These are phyloP conservation scores for Lycium ferocissimum DNA, from an alignment of 257 asterid genomes.

Conservation along the genomic window DNA sequence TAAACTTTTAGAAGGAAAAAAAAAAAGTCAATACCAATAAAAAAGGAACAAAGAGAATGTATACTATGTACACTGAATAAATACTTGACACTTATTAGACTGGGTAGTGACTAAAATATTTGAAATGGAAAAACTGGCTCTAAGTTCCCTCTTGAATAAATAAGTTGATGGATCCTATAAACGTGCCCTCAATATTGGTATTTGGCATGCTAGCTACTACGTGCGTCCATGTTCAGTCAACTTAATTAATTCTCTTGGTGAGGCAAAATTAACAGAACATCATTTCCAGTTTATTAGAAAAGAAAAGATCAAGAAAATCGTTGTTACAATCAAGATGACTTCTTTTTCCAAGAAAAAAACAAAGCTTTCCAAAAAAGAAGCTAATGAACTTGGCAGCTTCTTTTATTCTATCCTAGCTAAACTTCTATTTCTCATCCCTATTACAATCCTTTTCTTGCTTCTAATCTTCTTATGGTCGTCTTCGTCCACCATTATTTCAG, in stretches of 20 bases:
- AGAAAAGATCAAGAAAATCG: not conserved
- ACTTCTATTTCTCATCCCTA: constrained; percentile 34
- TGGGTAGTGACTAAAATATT: not conserved
- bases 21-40: too few species aligned
- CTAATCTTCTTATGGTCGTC: constrained; percentile 65
- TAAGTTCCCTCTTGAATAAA: not conserved
- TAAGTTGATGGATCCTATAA: constrained; percentile 19
- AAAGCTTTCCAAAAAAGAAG: not conserved
- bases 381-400: not conserved
- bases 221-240: constrained; percentile 14
- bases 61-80: not conserved
- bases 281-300: not conserved
- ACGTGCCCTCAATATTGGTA: constrained; percentile 26
- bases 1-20: too few species aligned
- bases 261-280: not conserved
- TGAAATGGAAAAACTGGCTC: not conserved
- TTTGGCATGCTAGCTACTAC: not conserved
- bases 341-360: not conserved
- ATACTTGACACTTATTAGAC: too few species aligned
- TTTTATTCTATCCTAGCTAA: not conserved
- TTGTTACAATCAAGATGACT: not conserved
- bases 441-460: constrained; percentile 44
- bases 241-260: not conserved
- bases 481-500: constrained; percentile 59
- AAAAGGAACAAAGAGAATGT: too few species aligned